Base-by-base conservation (phyloP, 148 eudicot species). In the Chenopodium album region DNA sequence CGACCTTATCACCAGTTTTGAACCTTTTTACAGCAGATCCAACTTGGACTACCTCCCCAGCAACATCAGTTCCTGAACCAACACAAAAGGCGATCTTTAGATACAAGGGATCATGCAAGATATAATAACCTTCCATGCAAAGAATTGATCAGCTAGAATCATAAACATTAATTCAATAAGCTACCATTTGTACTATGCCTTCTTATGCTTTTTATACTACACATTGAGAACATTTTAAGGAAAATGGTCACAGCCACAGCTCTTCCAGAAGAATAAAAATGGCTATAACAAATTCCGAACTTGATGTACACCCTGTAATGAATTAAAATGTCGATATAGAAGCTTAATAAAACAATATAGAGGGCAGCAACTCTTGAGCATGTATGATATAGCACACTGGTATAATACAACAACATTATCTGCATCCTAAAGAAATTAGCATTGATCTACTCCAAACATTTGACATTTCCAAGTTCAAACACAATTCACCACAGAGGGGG, bases 31-130 rank as follows among this genome's bases (percentile, higher is more conserved):
- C 94, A 76, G 71, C 85, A 80, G 91, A 76, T 78, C 98, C 98
- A 88, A 82, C 80, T 79, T 92, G 88, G 37, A 88, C 87, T 29
- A 94, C 91, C 81, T 92, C 97, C 84, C 98, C 98, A n/a, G 97
- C 97, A 66, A 93, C 76, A 84, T 93, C 97, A 86, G 81, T 84
- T n/a, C 83, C 97, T 93, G 79, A 63, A 68, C 81, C 80, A 82
- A 69, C 67, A 82, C 54, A 48, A 84, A 65, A 80, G 48, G 23
- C 22, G 48, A 29, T 59, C 44, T 48, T 82, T 60, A 84, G 84
- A 34, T 34, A 34, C 37, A 34, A 34, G 4, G 37, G 37, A 34
- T 34, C 37, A 34, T 34, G 44, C 44, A 5, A 41, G 44, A 41
- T 4, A 41, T 34, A 41, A 41, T 20, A 32, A 70, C 4, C 32